phyloP scores from a whole-genome alignment of 306 rosid genomes.

The Begonia fuchsioides region DNA sequence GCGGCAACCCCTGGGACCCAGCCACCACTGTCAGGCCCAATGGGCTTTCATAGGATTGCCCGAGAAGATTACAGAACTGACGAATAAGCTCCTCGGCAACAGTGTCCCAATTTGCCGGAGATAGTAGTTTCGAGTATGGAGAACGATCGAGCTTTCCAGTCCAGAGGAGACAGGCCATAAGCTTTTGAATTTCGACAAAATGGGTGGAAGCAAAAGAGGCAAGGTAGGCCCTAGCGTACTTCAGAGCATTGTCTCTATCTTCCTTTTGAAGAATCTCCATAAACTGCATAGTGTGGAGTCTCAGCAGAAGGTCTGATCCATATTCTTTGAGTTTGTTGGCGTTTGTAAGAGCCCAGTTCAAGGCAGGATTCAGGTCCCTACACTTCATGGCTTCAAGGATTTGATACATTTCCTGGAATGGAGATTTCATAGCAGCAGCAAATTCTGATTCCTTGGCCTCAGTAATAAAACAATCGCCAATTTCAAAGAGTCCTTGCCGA shows the following conservation, averaged over 20 bases:
- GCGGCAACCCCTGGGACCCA: conserved; percentile 66
- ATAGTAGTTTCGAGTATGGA: conserved; percentile 50
- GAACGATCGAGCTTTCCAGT: conserved; percentile 62
- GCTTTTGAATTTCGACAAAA: conserved; percentile 63
- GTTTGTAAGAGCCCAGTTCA: conserved; percentile 57
- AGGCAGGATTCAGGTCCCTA: conserved; percentile 64
- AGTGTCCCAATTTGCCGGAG: conserved; percentile 55
- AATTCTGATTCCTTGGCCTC: conserved; percentile 55
- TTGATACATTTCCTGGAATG: conserved; percentile 65
- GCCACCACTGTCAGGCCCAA: conserved; percentile 70
- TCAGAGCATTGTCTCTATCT: conserved; percentile 45
- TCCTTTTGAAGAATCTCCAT: conserved; percentile 50
- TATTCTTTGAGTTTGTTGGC: conserved; percentile 45
- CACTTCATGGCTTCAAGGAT: conserved; percentile 61
- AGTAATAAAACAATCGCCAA: conserved; percentile 54
- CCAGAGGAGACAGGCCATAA: conserved; percentile 67
- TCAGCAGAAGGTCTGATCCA: conserved; percentile 59
- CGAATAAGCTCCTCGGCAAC: conserved; percentile 54
- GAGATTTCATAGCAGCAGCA: conserved; percentile 40
- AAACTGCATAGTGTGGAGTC: conserved; percentile 64
- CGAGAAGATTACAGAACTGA: conserved; percentile 81
- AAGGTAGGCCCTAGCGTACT: conserved; percentile 51
- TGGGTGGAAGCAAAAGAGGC: conserved; percentile 41
- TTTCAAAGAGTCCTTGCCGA: conserved; percentile 64
- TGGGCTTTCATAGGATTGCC: conserved; percentile 67